Evolutionary conservation across 768 basidiomycete species (phyloP).

Genomic region (Albatrellus ellisii): DNA sequence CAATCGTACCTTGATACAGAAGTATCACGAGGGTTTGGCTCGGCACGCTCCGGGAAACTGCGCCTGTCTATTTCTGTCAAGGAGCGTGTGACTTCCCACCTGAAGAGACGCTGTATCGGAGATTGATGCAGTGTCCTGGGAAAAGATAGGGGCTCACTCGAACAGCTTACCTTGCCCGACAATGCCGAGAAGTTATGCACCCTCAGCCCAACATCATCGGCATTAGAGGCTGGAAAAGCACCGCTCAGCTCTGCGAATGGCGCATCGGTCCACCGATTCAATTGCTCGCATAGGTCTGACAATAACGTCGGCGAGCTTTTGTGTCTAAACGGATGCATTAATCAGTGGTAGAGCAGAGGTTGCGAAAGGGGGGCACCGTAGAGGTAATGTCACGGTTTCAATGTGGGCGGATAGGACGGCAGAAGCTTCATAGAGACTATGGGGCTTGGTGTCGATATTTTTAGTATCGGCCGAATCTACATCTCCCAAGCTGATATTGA

Average conservation of each 20-base stretch:
- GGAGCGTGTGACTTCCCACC: constrained; percentile 48
- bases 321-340: constrained; percentile 17
- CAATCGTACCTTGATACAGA: constrained; percentile 26
- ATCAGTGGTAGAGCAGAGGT: not conserved
- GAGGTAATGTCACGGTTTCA: constrained; percentile 23
- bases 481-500: not conserved
- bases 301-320: constrained; percentile 26
- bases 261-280: constrained; percentile 40
- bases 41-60: constrained; percentile 28
- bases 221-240: constrained; percentile 28
- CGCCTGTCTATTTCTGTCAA: constrained; percentile 27
- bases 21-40: constrained; percentile 23
- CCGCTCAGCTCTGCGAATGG: constrained; percentile 48
- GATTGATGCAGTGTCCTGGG: no score
- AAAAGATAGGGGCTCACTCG: no score
- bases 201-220: constrained; percentile 17
- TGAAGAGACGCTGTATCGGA: constrained; percentile 22
- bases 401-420: constrained; percentile 25
- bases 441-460: constrained; percentile 11
- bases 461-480: not conserved
- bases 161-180: no score
- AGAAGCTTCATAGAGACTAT: constrained; percentile 19
- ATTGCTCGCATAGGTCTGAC: constrained; percentile 27
- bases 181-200: constrained; percentile 33
- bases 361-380: constrained; percentile 15